Evolutionary conservation across 352 stramenopile genomes (phyloP), one percentile per base, ranked within the genome.

Genomic region (Halophytophthora polymorphica): DNA sequence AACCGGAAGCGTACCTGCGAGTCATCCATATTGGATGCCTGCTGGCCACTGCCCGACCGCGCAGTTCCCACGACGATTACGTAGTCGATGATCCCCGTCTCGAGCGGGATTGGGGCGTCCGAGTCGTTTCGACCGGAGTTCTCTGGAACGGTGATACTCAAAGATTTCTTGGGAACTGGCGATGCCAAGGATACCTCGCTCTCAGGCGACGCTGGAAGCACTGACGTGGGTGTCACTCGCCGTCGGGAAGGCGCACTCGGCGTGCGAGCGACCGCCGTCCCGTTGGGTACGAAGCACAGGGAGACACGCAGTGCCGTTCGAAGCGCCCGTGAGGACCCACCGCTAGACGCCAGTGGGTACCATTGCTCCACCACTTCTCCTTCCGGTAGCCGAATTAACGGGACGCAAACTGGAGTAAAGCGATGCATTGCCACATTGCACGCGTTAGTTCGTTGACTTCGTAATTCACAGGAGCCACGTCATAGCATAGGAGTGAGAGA

Each of bases 351-450:
- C 19, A 95, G 64, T 7, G 80, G 68, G 47, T 93, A 95, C 84
- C 82, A 95, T 29, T 93, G 84, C 58, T 93, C 82, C 28, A 95
- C 71, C 40, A 87, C 81, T 51, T 95, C 78, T n/a, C 68, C 69
- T 59, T 90, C 72, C 12, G 77, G 73, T 1, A 95, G 69, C 0
- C 82, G 71, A 3, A 66, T 54, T 8, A 94, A 63, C 11, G 82
- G 83, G 15, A 94, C 71, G 15, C 59, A 61, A 2, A 88, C 77
- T 86, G 42, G 1, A 13, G 12, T 14, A 25, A 13, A 17, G 39
- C 11, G n/a, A 39, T 21, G 13, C 46, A 18, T 37, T 22, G 45
- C 23, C 5, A 41, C 18, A 42, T 14, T 18, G 21, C 41, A 37
- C 4, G 13, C n/a, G 29, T 12, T 2, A 28, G 41, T 46, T 29